Conservation (phyloP, 2,329 filamentous ascomycete species). For the Aspergillus sp. region DNA sequence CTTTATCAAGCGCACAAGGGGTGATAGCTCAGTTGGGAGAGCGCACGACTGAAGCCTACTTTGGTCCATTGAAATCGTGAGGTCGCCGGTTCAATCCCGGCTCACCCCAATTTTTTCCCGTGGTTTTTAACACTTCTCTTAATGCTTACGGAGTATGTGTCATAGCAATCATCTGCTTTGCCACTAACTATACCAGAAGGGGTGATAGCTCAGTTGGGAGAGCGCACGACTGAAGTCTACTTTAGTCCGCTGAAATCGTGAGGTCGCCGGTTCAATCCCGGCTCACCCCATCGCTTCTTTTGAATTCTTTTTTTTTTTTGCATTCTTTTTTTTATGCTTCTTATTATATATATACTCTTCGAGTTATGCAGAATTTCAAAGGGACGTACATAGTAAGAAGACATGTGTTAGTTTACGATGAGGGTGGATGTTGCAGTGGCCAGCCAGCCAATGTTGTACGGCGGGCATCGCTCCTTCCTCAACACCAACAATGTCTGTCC, state of each 20-base stretch:
- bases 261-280: slow-evolving; percentile 4
- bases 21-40: slow-evolving; percentile 2
- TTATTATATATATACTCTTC: no score
- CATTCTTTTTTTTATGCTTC: no score
- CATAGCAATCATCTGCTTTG: no score
- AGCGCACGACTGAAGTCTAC: slow-evolving; percentile 3
- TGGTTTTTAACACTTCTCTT: no score
- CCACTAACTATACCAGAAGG: not conserved
- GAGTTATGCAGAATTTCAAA: no score
- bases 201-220: slow-evolving; percentile 6
- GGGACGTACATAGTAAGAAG: no score
- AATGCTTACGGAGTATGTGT: no score
- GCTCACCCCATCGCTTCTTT: not conserved
- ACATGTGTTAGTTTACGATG: no score
- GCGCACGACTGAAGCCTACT: slow-evolving; percentile 1
- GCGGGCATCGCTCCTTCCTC: no score
- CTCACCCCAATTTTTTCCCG: not conserved
- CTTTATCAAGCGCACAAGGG: not conserved
- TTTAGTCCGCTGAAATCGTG: not conserved
- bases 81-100: slow-evolving; percentile 1
- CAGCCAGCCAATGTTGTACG: no score
- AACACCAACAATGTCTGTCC: no score
- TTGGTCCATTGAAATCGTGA: not conserved
- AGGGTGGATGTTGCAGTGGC: no score
- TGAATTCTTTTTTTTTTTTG: not conserved